phyloP scores from a whole-genome alignment of 139 green algal species.

The Micractinium sp. region DNA sequence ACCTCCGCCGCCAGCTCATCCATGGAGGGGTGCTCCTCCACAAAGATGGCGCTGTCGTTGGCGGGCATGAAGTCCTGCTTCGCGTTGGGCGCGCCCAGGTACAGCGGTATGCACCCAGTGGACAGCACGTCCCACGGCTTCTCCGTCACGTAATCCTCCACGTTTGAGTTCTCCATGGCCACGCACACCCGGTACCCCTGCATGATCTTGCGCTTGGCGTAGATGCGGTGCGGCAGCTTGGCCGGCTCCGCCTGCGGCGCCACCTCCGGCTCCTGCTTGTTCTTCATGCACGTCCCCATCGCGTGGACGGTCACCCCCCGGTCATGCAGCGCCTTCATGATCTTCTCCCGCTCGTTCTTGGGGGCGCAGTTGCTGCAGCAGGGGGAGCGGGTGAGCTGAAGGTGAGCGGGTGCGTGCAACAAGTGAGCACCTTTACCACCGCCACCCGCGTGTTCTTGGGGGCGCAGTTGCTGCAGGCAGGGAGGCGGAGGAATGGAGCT shows the following conservation, averaged over 20 bases:
- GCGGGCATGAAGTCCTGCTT: background rate
- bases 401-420: too few species aligned
- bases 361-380: background rate
- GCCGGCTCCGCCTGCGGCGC: background rate
- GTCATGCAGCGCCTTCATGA: background rate
- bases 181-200: background rate
- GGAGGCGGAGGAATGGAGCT: too few species aligned
- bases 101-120: background rate
- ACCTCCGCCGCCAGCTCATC: background rate
- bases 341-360: background rate
- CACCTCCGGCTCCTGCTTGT: background rate
- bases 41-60: background rate
- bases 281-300: constrained; percentile 4
- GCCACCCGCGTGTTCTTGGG: background rate
- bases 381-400: too few species aligned
- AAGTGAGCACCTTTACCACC: background rate
- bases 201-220: too few species aligned
- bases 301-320: background rate
- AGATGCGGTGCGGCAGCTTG: too few species aligned
- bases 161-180: background rate
- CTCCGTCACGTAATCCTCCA: background rate
- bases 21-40: background rate
- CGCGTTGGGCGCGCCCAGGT: constrained; percentile 2
- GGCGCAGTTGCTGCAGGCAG: background rate
- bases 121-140: background rate